These are phyloP conservation scores for Zalaria sp. DNA, from an alignment of 2,329 filamentous ascomycete species.

Conservation along the genomic window DNA sequence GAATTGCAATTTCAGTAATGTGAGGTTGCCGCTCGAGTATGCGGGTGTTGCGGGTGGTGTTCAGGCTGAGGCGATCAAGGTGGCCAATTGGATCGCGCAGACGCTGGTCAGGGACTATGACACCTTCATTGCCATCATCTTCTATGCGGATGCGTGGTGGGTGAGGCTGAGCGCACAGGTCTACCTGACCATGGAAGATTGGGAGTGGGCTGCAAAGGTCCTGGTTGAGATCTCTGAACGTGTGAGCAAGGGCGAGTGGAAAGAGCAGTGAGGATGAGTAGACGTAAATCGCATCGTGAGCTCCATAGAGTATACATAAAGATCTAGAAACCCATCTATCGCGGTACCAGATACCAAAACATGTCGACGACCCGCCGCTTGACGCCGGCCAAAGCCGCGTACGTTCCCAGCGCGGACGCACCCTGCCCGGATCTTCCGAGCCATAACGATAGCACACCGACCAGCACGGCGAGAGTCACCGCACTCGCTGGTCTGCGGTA, in stretches of 20 bases:
- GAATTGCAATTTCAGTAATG: slow-evolving; percentile 57
- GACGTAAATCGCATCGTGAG: background rate
- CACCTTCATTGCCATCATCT: slow-evolving; percentile 55
- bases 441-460: slow-evolving; percentile 56
- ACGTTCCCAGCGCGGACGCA: background rate
- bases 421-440: slow-evolving; percentile 26
- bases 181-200: slow-evolving; percentile 70
- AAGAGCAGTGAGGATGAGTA: slow-evolving; percentile 12
- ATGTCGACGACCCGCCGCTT: background rate
- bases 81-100: slow-evolving; percentile 27
- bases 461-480: slow-evolving; percentile 39
- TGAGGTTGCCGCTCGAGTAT: slow-evolving; percentile 52
- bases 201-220: slow-evolving; percentile 50
- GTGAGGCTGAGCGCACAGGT: slow-evolving; percentile 65
- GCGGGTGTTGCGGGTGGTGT: slow-evolving; percentile 17
- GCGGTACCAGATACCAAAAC: background rate
- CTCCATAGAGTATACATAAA: background rate
- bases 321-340: background rate
- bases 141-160: slow-evolving; percentile 52
- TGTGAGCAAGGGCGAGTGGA: slow-evolving; percentile 31
- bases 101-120: slow-evolving; percentile 42
- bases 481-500: slow-evolving; percentile 52
- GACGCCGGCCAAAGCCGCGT: background rate
- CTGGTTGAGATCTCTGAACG: slow-evolving; percentile 44
- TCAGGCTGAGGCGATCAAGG: slow-evolving; percentile 17